Conservation (phyloP, 2,329 filamentous ascomycete genomes). For the Hymenoscyphus scutula region DNA sequence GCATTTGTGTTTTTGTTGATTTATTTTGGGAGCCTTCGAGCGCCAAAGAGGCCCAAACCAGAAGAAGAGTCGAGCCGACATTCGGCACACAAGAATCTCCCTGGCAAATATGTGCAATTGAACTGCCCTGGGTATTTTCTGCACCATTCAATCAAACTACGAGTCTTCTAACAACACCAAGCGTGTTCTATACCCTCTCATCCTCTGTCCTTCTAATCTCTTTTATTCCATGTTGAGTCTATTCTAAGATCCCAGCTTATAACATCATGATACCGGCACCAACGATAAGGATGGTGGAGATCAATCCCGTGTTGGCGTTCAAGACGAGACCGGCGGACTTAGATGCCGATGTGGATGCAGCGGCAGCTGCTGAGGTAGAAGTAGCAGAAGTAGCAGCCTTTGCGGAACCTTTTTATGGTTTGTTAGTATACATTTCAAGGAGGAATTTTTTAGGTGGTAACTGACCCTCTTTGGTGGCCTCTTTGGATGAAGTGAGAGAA, state of each 20-base stretch:
- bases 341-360: conserved; percentile 13
- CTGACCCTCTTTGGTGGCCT: conserved; percentile 16
- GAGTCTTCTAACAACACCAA: neutral
- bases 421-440: conserved; percentile 7
- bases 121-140: conserved; percentile 5
- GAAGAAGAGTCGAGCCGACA: neutral
- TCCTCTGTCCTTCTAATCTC: neutral
- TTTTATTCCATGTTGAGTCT: neutral
- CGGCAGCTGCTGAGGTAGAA: conserved; percentile 15
- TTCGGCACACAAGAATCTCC: neutral
- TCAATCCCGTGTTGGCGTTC: conserved; percentile 19
- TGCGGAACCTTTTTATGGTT: conserved; percentile 12
- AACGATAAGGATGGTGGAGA: conserved; percentile 22
- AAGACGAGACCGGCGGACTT: conserved; percentile 19
- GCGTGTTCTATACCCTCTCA: neutral
- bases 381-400: conserved; percentile 13
- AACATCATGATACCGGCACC: conserved; percentile 26
- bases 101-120: conserved; percentile 8
- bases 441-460: neutral
- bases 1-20: neutral
- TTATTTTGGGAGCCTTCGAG: neutral
- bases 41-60: neutral
- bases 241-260: conserved; percentile 10
- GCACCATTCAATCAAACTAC: neutral
- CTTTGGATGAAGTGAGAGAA: conserved; percentile 10